Conservation (phyloP, 108 stramenopile genomes). For the Parietichytrium sp. region DNA sequence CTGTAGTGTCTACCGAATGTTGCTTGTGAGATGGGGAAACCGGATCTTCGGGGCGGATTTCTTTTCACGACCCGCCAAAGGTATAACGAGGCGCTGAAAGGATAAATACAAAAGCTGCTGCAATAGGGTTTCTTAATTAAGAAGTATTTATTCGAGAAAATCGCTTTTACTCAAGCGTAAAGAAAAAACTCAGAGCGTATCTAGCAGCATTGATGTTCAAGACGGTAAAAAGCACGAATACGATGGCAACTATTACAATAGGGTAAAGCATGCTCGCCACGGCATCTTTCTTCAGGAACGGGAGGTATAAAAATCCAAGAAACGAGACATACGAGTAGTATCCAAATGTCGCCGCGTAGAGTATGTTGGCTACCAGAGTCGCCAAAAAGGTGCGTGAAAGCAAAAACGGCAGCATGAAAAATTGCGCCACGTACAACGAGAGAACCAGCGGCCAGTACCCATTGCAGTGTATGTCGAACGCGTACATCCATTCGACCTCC, state of each 20-base stretch:
- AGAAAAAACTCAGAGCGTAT: not conserved
- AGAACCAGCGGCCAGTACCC: slow-evolving; percentile 89
- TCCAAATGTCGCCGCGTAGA: slow-evolving; percentile 81
- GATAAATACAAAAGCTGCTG: no score
- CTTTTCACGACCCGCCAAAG: no score
- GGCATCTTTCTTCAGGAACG: slow-evolving; percentile 4
- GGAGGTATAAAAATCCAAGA: not conserved
- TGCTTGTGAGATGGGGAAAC: no score
- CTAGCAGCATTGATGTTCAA: slow-evolving; percentile 22
- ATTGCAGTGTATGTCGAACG: slow-evolving; percentile 97
- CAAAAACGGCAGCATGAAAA: slow-evolving; percentile 86
- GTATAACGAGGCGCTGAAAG: no score
- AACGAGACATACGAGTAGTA: slow-evolving; percentile 83
- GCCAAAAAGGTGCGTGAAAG: slow-evolving; percentile 73
- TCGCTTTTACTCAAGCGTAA: not conserved
- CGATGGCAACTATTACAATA: not conserved
- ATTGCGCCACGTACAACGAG: slow-evolving; percentile 85
- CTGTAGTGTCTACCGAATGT: no score
- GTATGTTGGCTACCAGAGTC: slow-evolving; percentile 76
- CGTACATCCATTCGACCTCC: slow-evolving; percentile 93
- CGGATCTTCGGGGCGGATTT: no score
- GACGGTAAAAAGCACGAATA: slow-evolving; percentile 28
- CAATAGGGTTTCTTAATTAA: no score
- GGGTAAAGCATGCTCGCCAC: slow-evolving; percentile 38
- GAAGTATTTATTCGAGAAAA: no score